phyloP scores from a whole-genome alignment of 2,329 filamentous ascomycete species.

The Xylogone sp. region DNA sequence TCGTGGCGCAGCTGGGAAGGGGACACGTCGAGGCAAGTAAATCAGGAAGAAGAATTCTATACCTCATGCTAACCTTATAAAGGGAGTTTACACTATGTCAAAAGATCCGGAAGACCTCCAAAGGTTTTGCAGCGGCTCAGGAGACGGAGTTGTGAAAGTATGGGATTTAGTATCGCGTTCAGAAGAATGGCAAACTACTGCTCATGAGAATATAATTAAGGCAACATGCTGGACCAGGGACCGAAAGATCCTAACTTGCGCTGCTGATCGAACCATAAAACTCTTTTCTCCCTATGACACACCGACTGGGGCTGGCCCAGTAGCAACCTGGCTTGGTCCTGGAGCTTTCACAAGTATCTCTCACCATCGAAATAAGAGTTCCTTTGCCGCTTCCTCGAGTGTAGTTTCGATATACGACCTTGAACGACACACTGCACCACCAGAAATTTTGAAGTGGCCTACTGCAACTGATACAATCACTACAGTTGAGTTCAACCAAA shows the following conservation, averaged over 20 bases:
- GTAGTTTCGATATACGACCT: conserved; percentile 87
- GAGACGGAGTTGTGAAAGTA: conserved; percentile 91
- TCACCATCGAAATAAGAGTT: conserved; percentile 73
- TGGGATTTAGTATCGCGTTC: conserved; percentile 76
- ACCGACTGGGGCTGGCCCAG: conserved; percentile 61
- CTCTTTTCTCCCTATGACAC: conserved; percentile 87
- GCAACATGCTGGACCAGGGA: conserved; percentile 86
- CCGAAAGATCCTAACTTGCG: conserved; percentile 81
- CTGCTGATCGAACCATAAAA: conserved; percentile 81
- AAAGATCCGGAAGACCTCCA: conserved; percentile 75
- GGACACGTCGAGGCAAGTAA: conserved; percentile 96
- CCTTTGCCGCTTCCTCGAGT: conserved; percentile 76
- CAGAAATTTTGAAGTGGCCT: conserved; percentile 83
- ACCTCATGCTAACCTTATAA: too few species aligned
- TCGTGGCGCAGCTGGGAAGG: conserved; percentile 79
- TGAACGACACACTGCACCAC: conserved; percentile 72
- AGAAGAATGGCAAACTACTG: conserved; percentile 73
- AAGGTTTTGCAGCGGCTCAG: conserved; percentile 76
- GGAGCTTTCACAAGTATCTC: conserved; percentile 80
- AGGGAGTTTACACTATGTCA: too few species aligned
- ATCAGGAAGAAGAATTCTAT: too few species aligned
- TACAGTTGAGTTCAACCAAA: conserved; percentile 84
- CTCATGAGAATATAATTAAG: conserved; percentile 93
- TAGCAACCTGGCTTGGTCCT: conserved; percentile 79
- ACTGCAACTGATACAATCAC: conserved; percentile 88